Evolutionary conservation across 441 rosid species (phyloP).

Genomic region (Melastoma candidum): DNA sequence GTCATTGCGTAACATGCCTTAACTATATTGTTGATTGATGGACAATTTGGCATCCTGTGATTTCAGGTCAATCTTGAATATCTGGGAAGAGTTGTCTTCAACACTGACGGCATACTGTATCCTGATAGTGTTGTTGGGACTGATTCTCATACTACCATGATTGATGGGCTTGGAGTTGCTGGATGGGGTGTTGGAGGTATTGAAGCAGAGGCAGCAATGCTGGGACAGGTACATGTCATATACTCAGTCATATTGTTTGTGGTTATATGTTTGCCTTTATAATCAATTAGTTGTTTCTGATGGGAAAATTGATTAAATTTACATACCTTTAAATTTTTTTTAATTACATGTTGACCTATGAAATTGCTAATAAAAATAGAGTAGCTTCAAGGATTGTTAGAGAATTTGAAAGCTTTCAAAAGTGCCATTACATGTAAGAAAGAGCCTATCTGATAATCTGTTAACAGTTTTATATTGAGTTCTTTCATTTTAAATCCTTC

Average conservation of each 20-base stretch:
- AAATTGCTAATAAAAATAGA: no score
- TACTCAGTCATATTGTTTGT: no score
- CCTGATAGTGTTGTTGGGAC: constrained; percentile 66
- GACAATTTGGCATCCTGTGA: constrained; percentile 2
- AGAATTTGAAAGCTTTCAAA: no score
- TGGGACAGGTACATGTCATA: constrained; percentile 41
- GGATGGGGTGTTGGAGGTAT: constrained; percentile 78
- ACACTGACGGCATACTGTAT: constrained; percentile 43
- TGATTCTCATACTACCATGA: constrained; percentile 65
- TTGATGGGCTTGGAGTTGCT: constrained; percentile 59
- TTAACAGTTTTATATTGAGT: neutral
- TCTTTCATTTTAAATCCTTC: constrained; percentile 13
- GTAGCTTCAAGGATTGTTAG: no score
- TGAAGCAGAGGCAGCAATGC: constrained; percentile 65
- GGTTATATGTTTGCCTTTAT: no score
- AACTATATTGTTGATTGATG: no score
- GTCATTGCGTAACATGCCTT: no score
- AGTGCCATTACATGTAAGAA: neutral
- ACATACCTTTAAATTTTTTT: no score
- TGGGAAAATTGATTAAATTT: no score
- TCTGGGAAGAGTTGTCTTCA: constrained; percentile 56
- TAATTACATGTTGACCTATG: no score
- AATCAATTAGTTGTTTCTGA: no score
- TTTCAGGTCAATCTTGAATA: constrained; percentile 57
- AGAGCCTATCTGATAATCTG: neutral